phyloP scores from a whole-genome alignment of 139 green algal species.

The Chlamydomonas incerta region DNA sequence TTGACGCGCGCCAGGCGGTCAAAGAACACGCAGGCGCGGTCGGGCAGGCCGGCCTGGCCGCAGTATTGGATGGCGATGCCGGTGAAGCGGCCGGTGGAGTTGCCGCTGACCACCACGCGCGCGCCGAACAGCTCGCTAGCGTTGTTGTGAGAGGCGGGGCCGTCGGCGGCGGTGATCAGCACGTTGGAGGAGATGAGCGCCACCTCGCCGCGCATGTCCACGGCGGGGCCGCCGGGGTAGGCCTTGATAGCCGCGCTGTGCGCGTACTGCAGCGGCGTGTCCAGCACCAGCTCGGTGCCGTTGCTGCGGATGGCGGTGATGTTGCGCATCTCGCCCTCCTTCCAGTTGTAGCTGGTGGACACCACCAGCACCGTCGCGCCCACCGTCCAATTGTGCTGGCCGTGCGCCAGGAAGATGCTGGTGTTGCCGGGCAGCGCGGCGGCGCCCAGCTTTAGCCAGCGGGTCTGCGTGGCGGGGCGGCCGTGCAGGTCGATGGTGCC shows the following conservation, averaged over 20 bases:
- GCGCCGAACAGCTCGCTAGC: constrained; percentile 41
- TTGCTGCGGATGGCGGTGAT: constrained; percentile 44
- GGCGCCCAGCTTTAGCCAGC: constrained; percentile 55
- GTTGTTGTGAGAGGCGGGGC: not conserved
- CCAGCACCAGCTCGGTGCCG: constrained; percentile 47
- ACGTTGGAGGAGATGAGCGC: constrained; percentile 38
- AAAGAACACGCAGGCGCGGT: constrained; percentile 42
- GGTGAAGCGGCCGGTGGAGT: constrained; percentile 29
- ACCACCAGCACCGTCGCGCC: constrained; percentile 55
- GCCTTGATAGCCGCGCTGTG: constrained; percentile 12
- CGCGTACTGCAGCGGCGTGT: constrained; percentile 27
- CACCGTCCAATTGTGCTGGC: constrained; percentile 45
- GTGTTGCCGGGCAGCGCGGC: constrained; percentile 42
- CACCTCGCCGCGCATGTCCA: constrained; percentile 56
- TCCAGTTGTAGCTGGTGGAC: constrained; percentile 57
- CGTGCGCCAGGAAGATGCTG: constrained; percentile 33
- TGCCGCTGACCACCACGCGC: constrained; percentile 29
- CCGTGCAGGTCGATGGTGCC: constrained; percentile 61
- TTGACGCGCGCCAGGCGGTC: not conserved
- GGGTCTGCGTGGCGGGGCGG: not conserved
- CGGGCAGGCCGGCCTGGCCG: constrained; percentile 41
- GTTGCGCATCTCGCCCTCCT: constrained; percentile 52
- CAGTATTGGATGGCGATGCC: constrained; percentile 37
- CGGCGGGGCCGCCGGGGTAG: not conserved
- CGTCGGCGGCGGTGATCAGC: not conserved